These are phyloP conservation scores for Coemansia sp. DNA, from an alignment of 371 early-diverging fungal species.

Conservation along the genomic window DNA sequence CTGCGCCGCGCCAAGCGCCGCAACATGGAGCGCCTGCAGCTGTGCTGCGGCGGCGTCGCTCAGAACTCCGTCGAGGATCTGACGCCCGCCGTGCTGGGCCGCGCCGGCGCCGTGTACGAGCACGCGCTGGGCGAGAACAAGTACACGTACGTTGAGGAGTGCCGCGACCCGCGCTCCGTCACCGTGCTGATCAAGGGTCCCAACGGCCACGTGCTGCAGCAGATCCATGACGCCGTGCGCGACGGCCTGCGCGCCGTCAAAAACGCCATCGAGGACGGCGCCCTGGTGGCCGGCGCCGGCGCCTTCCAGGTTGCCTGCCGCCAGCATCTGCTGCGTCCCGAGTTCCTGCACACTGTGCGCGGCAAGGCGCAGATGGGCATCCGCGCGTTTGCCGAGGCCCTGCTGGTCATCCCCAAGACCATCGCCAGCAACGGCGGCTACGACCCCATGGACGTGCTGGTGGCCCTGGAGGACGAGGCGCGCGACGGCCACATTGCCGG, in stretches of 20 bases:
- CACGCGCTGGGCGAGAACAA: conserved; percentile 98
- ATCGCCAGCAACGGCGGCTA: conserved; percentile 96
- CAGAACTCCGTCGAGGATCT: conserved; percentile 98
- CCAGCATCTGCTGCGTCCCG: conserved; percentile 66
- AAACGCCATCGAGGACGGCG: conserved; percentile 93
- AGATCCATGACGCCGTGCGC: conserved; percentile 97
- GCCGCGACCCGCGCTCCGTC: conserved; percentile 88
- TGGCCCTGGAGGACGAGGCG: conserved; percentile 89
- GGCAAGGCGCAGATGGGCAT: conserved; percentile 96
- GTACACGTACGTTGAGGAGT: conserved; percentile 99
- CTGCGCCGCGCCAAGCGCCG: conserved; percentile 99
- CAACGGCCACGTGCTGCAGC: conserved; percentile 91
- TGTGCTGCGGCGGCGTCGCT: conserved; percentile 96
- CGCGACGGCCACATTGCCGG: conserved; percentile 90
- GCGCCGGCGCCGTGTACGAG: conserved; percentile 95
- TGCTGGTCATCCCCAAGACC: conserved; percentile 95
- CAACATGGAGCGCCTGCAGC: conserved; percentile 99
- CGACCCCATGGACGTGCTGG: conserved; percentile 96
- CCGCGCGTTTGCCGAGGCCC: conserved; percentile 95
- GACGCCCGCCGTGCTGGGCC: conserved; percentile 84
- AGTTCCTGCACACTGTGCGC: conserved; percentile 88
- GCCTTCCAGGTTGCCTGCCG: conserved; percentile 92
- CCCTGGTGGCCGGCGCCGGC: conserved; percentile 95
- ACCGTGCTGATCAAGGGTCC: conserved; percentile 98
- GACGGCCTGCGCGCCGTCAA: conserved; percentile 98